phyloP scores from a whole-genome alignment of 1,284 basidiomycete genomes.

The Inonotus obliquus region DNA sequence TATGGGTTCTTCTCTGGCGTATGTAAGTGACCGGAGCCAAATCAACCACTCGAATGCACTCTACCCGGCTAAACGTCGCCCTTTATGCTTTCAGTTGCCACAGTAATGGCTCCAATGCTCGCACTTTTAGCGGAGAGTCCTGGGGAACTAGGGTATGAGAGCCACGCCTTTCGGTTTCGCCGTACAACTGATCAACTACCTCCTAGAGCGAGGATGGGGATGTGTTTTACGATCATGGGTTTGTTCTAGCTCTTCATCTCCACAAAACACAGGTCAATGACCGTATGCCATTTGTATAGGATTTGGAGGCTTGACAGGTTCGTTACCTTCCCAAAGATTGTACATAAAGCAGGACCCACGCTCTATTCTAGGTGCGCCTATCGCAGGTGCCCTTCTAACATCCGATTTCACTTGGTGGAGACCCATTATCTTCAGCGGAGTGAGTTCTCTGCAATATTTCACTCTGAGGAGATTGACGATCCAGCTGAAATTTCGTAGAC shows the following conservation, averaged over 20 bases:
- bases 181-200: not conserved
- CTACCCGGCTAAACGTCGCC: not conserved
- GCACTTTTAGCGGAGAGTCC: conserved; percentile 7
- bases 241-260: not conserved
- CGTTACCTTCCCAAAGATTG: not conserved
- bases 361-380: conserved; percentile 7
- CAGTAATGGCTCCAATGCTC: conserved; percentile 15
- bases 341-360: too few relatives aligned
- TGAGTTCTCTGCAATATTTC: not conserved
- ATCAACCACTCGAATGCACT: not conserved
- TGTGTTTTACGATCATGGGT: conserved; percentile 16
- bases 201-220: conserved; percentile 11
- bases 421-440: conserved; percentile 15
- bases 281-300: not conserved
- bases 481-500: conserved; percentile 10
- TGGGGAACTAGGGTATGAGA: conserved; percentile 13
- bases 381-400: conserved; percentile 16
- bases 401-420: conserved; percentile 15
- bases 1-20: conserved; percentile 23
- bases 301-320: conserved; percentile 12
- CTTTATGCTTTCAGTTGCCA: not conserved
- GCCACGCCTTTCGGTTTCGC: not conserved
- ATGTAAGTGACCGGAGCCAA: conserved; percentile 12
- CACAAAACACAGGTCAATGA: not conserved
- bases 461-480: too few relatives aligned